Evolutionary conservation across 2,329 filamentous ascomycete genomes (phyloP), one percentile per base, ranked within the genome.

Genomic region (Cercospora berteroae): DNA sequence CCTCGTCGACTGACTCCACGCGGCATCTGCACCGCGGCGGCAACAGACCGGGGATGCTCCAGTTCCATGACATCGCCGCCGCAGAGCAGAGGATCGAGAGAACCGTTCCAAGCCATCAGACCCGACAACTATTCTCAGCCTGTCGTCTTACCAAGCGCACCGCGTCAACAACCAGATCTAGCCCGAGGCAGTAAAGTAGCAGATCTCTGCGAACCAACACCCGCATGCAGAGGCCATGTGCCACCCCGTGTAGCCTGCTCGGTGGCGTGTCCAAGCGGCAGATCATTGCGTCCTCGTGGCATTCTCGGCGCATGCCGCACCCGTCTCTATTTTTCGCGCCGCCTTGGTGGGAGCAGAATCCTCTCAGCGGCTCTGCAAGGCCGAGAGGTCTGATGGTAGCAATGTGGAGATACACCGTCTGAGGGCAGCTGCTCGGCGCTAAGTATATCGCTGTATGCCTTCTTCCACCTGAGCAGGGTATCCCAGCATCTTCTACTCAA

Each of bases 251-350:
- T 62, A 65, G 63, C 31, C 63, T 60, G 55, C 60, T 27, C 52
- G 31, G 61, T 68, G 66, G 66, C 66, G 60, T 50, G 58, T 59
- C n/a, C 55, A 63, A 58, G 59, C 55, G 55, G 62, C 61, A 65
- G 66, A 70, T 70, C 66, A 57, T 48, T 56, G 48, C 63, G 63
- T 67, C 25, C 59, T 50, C 55, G 29, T 58, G 36, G 27, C 55
- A 58, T 62, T 50, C 59, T 29, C 18, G 39, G 36, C 59, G 60
- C 60, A 36, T 57, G 27, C 27, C 55, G 29, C 44, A 18, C 29
- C 44, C 18, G 44, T 39, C 55, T 68, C 63, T 70, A 68, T 68
- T 65, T 66, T 58, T 66, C 67, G 63, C 60, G 25, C 62, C 20
- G 36, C 60, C 48, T 29, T 36, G 16, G 57, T 60, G 44, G 57